Percentiles rank a stretch among this genome's conserved stretches.
These are phyloP conservation scores for Fusarium musae DNA, from an alignment of 2,329 filamentous ascomycete genomes.

Conservation along the genomic window DNA sequence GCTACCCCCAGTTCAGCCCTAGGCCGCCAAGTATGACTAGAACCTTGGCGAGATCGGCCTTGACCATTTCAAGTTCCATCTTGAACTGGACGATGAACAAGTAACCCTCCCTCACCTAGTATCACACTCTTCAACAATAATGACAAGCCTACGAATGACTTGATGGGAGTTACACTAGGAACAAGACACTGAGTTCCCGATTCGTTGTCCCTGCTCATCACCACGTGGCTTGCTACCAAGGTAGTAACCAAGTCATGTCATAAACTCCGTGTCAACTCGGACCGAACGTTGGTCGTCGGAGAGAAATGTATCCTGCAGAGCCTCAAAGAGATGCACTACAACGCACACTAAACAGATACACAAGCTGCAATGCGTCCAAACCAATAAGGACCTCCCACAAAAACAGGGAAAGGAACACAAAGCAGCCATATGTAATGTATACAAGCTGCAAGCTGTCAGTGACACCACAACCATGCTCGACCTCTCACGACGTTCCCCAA, in stretches of 20 bases:
- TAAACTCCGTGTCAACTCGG: background rate
- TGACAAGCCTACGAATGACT: too few species aligned
- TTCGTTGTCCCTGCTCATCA: background rate
- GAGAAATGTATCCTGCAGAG: background rate
- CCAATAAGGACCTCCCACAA: background rate
- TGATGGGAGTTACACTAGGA: background rate
- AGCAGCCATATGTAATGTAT: background rate
- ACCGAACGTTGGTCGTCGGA: background rate
- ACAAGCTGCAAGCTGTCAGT: conserved; percentile 9
- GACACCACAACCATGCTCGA: background rate
- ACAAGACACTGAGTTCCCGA: background rate
- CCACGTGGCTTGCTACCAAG: background rate
- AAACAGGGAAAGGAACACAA: background rate
- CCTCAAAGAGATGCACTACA: background rate
- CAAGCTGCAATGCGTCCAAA: background rate
- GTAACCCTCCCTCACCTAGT: background rate
- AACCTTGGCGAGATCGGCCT: background rate
- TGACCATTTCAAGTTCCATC: background rate
- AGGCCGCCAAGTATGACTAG: background rate
- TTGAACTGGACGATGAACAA: background rate
- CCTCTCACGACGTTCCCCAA: background rate
- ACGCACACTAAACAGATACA: background rate
- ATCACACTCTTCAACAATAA: background rate
- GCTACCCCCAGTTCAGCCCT: background rate
- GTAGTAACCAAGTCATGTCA: background rate